Percentiles rank a stretch among this genome's conserved stretches.
phyloP scores from a whole-genome alignment of 441 rosid species.

The Francoa sonchifolia region DNA sequence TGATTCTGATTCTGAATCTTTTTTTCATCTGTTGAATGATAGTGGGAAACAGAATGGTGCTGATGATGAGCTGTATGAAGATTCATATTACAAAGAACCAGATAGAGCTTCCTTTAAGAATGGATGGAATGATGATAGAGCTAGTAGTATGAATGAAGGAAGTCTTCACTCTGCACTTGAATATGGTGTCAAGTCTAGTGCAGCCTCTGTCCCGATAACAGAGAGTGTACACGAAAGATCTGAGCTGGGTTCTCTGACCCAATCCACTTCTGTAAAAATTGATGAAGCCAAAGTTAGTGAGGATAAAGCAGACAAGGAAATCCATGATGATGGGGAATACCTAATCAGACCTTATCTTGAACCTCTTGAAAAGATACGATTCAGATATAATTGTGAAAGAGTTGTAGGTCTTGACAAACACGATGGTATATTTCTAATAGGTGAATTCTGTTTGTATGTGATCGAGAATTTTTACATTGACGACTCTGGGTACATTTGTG shows the following conservation, averaged over 20 bases:
- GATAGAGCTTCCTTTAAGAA: conserved; percentile 41
- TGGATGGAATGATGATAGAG: conserved; percentile 82
- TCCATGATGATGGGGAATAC: conserved; percentile 94
- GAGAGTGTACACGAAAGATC: conserved; percentile 69
- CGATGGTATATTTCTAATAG: conserved; percentile 96
- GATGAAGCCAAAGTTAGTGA: conserved; percentile 52
- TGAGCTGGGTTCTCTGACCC: conserved; percentile 78
- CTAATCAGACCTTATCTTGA: conserved; percentile 96
- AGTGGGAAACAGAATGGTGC: conserved; percentile 21
- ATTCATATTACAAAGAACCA: conserved; percentile 36
- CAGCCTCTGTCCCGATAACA: conserved; percentile 57
- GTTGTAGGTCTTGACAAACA: conserved; percentile 98
- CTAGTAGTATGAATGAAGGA: conserved; percentile 72
- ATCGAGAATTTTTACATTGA: conserved; percentile 95
- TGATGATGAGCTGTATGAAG: conserved; percentile 49
- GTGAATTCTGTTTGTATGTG: conserved; percentile 82
- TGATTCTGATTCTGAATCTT: conserved; percentile 49
- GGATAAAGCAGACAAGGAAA: conserved; percentile 81
- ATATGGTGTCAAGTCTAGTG: conserved; percentile 80
- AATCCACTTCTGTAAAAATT: conserved; percentile 53
- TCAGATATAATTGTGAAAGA: conserved; percentile 92
- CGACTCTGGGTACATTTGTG: conserved; percentile 78
- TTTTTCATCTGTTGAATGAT: conserved; percentile 47
- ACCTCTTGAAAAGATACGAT: conserved; percentile 85
- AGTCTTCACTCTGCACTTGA: conserved; percentile 98